phyloP scores from a whole-genome alignment of 2,329 filamentous ascomycete genomes.

The Fusarium decemcellulare region DNA sequence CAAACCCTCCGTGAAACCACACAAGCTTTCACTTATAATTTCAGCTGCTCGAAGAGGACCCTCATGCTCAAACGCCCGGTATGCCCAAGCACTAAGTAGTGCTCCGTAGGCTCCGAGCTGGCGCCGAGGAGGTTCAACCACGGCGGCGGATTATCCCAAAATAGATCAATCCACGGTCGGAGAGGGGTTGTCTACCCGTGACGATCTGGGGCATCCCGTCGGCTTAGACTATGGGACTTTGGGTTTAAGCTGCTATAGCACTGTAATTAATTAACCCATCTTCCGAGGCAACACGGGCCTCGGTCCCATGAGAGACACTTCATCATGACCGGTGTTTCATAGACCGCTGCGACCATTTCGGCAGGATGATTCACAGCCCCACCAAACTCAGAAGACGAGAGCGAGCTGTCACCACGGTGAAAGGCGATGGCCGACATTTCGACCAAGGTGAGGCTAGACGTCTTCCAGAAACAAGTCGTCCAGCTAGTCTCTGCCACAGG shows the following conservation, averaged over 20 bases:
- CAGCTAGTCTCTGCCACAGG: background rate
- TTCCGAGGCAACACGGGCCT: constrained; percentile 18
- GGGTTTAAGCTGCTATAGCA: constrained; percentile 4
- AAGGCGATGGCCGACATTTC: constrained; percentile 1
- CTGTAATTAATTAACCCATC: constrained; percentile 14
- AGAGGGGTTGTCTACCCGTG: background rate
- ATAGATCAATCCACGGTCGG: constrained; percentile 26
- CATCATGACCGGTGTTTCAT: background rate
- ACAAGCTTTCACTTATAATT: background rate
- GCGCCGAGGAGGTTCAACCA: constrained; percentile 1
- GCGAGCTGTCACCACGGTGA: constrained; percentile 6
- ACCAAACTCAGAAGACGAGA: background rate
- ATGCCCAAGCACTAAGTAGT: background rate
- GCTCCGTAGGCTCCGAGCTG: background rate
- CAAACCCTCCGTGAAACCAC: background rate
- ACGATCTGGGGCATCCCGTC: constrained; percentile 6
- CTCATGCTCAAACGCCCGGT: background rate
- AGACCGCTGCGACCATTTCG: too few relatives aligned
- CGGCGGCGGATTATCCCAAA: constrained; percentile 35
- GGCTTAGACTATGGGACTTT: constrained; percentile 7
- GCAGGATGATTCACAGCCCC: background rate
- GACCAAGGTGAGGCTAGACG: background rate
- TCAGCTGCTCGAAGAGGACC: background rate
- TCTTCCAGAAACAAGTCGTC: background rate
- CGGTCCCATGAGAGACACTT: constrained; percentile 9